These are phyloP conservation scores for Misopates orontium DNA, from an alignment of 257 asterid species.

Conservation along the genomic window DNA sequence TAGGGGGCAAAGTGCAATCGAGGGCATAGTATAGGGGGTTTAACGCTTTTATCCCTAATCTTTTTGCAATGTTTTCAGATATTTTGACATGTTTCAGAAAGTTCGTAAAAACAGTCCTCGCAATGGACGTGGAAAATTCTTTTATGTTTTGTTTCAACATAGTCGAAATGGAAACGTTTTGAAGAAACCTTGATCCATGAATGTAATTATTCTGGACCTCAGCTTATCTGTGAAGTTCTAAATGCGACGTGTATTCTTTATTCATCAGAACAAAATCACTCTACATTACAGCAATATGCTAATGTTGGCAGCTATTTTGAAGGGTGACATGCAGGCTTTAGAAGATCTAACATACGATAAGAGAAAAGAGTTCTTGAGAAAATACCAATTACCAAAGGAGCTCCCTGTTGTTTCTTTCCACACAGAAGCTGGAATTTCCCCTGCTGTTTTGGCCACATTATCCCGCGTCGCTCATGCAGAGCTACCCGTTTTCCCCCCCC, in stretches of 20 bases:
- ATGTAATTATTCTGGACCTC: too few species aligned
- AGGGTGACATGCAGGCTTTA: slow-evolving; percentile 96
- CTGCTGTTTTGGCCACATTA: slow-evolving; percentile 81
- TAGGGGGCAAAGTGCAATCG: too few species aligned
- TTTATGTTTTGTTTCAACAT: too few species aligned
- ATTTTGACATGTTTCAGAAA: too few species aligned
- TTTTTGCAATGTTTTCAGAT: too few species aligned
- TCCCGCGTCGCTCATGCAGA: slow-evolving; percentile 96
- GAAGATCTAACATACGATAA: slow-evolving; percentile 88
- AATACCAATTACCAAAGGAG: slow-evolving; percentile 68
- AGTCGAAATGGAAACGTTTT: too few species aligned
- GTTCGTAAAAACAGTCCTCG: too few species aligned
- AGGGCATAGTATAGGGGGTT: too few species aligned
- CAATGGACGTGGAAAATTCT: too few species aligned
- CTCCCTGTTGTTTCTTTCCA: slow-evolving; percentile 85
- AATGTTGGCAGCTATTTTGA: slow-evolving; percentile 32
- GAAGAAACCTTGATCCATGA: too few species aligned
- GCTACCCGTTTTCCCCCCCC: slow-evolving; percentile 52
- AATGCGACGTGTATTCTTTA: not conserved
- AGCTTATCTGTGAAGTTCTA: too few species aligned
- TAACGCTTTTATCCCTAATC: too few species aligned
- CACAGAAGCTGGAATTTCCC: slow-evolving; percentile 88
- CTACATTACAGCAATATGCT: not conserved
- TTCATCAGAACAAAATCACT: not conserved
- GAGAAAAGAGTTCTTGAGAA: slow-evolving; percentile 74